phyloP scores from a whole-genome alignment of 2,329 filamentous ascomycete species.

The Blastomyces emzantsi region DNA sequence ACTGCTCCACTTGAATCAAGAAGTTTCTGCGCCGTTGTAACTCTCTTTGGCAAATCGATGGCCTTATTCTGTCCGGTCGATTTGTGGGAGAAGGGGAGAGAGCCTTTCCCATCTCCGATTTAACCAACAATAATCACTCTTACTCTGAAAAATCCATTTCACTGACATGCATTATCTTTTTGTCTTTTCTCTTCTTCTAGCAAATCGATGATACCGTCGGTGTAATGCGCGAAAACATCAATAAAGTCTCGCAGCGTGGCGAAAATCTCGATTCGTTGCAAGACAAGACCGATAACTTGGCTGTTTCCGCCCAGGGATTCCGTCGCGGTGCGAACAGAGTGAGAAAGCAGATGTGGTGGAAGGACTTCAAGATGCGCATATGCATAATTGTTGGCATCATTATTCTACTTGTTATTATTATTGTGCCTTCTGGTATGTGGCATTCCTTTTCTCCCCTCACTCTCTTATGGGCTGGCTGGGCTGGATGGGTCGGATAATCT shows the following conservation, averaged over 20 bases:
- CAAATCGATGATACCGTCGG: slow-evolving; percentile 96
- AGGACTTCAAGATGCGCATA: slow-evolving; percentile 99
- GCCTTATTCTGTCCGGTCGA: neutral
- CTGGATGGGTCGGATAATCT: neutral
- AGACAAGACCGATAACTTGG: slow-evolving; percentile 89
- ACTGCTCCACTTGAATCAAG: neutral
- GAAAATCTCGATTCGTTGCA: slow-evolving; percentile 78
- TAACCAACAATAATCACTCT: neutral
- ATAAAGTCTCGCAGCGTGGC: slow-evolving; percentile 90
- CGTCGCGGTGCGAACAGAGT: slow-evolving; percentile 93
- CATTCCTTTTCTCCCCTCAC: neutral
- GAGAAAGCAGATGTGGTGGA: slow-evolving; percentile 99
- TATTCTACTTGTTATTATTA: slow-evolving; percentile 84
- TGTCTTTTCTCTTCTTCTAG: slow-evolving; percentile 40
- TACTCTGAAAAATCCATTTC: neutral
- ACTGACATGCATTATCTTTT: neutral
- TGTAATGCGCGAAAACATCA: slow-evolving; percentile 96
- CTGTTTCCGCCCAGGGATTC: slow-evolving; percentile 88
- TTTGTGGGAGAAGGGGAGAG: neutral
- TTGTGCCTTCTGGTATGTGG: slow-evolving; percentile 76
- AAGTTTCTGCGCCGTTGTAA: neutral
- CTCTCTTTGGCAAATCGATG: neutral
- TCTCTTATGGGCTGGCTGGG: neutral
- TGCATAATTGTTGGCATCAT: slow-evolving; percentile 88
- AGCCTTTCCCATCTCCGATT: neutral